Evolutionary conservation across 257 asterid species (phyloP), one percentile per base, ranked within the genome.

Genomic region (Primulina tabacum): DNA sequence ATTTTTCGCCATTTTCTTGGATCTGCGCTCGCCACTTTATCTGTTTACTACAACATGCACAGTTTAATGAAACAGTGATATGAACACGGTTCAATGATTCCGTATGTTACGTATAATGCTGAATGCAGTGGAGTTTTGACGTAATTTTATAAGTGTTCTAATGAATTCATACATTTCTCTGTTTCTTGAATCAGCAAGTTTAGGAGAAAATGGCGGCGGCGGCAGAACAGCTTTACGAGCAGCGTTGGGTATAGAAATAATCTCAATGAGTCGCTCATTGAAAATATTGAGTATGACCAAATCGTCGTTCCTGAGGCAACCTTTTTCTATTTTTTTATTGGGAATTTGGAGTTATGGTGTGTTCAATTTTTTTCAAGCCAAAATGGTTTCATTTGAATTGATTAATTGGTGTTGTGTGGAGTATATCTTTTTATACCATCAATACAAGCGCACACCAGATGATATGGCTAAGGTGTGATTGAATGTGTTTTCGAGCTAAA

Each of bases 201-300:
- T 38, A n/a, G 70, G 24, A 40, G 67, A 34, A 79, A 72, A 92
- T 89, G 94, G 94, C 94, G 79, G 89, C 83, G 67, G 64, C 65
- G 66, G 50, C 86, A 24, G 29, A 77, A 38, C 83, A 81, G 20
- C 88, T 90, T 17, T 97, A 92, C 8, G n/a, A n/a, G n/a, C n/a
- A n/a, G n/a, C n/a, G n/a, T n/a, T n/a, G n/a, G n/a, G n/a, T n/a
- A n/a, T n/a, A n/a, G n/a, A n/a, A n/a, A n/a, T n/a, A n/a, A n/a
- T n/a, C n/a, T n/a, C n/a, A n/a, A n/a, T n/a, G n/a, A n/a, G n/a
- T n/a, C n/a, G n/a, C n/a, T n/a, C n/a, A n/a, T n/a, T n/a, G n/a
- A n/a, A n/a, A n/a, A n/a, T n/a, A n/a, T n/a, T n/a, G n/a, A n/a
- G n/a, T n/a, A n/a, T n/a, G n/a, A n/a, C n/a, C n/a, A n/a, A n/a